Base-by-base conservation (phyloP, 2,329 filamentous ascomycete species). In the Fusarium sp. region DNA sequence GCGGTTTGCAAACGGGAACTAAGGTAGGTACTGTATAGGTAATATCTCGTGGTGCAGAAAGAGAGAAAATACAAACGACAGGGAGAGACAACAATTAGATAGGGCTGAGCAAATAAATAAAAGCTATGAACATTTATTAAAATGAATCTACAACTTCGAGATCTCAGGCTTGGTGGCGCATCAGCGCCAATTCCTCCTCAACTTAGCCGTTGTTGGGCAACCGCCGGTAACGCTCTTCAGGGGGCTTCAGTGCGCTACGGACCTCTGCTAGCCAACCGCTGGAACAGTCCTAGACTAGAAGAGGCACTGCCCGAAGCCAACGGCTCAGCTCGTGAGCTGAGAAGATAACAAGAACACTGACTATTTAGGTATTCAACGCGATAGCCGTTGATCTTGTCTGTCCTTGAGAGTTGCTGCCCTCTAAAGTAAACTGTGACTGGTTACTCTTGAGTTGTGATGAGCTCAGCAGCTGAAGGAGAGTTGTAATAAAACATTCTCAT, bases 171-270 rank as follows among this genome's bases (percentile, higher is more conserved):
- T 45, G 57, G 66, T 65, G 59, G 71, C 66, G 57, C 59, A 69
- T 69, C 52, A 63, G 54, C 26, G 14, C 36, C 44, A 42, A 17
- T 32, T 20, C 15, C 47, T 61, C 42, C 59, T 54, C 65, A 65
- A 50, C 72, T 70, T 72, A 60, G 48, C 55, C 58, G 68, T 74
- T 74, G 72, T 70, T 72, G 72, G 65, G 65, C 72, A 74, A 74
- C 71, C 65, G 44, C 65, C 39, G 44, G 58, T 42, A 45, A 50
- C 47, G 45, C 36, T 54, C 55, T 48, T 55, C 60, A 74, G 72
- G 72, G 51, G 68, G 61, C 68, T 61, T 75, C 64, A 73, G 72
- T 66, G 64, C 64, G 56, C 68, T 72, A 62, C 56, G 39, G 59
- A 38, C 60, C 58, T 58, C 55, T 48, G 45, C 69, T 47, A 70